Evolutionary conservation across 1,139 yeast genomes (phyloP).

Genomic region (Pichia sp.): DNA sequence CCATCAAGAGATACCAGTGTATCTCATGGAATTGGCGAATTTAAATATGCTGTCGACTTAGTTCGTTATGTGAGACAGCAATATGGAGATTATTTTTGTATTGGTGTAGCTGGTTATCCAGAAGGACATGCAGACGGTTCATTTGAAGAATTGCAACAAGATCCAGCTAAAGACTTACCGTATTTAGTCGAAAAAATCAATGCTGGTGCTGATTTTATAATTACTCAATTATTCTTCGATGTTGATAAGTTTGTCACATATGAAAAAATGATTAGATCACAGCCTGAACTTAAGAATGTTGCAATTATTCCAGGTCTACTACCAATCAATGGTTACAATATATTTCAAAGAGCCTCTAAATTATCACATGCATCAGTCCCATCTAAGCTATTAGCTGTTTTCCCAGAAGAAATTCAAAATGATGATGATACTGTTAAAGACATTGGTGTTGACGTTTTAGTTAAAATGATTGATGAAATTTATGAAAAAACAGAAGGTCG

Average conservation of each 20-base stretch:
- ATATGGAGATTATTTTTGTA: conserved; percentile 40
- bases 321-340: conserved; percentile 90
- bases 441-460: conserved; percentile 71
- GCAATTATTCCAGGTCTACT: conserved; percentile 85
- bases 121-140: conserved; percentile 84
- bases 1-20: conserved; percentile 92
- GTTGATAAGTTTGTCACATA: conserved; percentile 49
- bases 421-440: conserved; percentile 86
- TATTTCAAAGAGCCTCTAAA: conserved; percentile 84
- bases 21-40: conserved; percentile 95
- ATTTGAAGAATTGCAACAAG: conserved; percentile 49
- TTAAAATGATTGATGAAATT: conserved; percentile 56
- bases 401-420: conserved; percentile 51
- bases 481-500: conserved; percentile 46
- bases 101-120: conserved; percentile 75
- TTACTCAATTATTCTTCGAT: conserved; percentile 82
- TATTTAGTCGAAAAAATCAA: conserved; percentile 75
- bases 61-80: conserved; percentile 65
- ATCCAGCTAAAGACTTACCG: conserved; percentile 60
- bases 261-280: conserved; percentile 33
- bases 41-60: conserved; percentile 75
- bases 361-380: conserved; percentile 90
- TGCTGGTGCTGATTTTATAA: conserved; percentile 91
- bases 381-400: conserved; percentile 38
- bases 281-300: conserved; percentile 33